Evolutionary conservation across 352 stramenopile genomes (phyloP).

Genomic region (Phytopythium ostracodes): DNA sequence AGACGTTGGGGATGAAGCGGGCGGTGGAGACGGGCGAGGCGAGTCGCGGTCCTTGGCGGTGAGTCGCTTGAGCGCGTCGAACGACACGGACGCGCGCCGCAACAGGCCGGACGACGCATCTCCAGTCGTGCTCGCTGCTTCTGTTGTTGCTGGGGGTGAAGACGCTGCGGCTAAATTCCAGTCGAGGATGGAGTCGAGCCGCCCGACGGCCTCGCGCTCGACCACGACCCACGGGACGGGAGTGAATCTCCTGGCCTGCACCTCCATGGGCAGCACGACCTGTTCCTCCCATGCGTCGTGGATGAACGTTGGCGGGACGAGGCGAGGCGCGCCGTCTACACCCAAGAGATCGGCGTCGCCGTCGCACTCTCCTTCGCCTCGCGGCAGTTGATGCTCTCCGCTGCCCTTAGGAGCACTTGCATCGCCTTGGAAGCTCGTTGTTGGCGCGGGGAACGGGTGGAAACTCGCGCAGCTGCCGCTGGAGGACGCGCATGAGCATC

Average conservation of each 20-base stretch:
- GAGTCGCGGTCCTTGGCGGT: neutral
- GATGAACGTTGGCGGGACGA: constrained; percentile 18
- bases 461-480: constrained; percentile 18
- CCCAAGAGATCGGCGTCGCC: constrained; percentile 8
- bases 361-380: neutral
- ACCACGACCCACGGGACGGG: constrained; percentile 34
- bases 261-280: constrained; percentile 32
- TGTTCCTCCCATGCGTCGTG: constrained; percentile 29
- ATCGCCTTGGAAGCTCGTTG: neutral
- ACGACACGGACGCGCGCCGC: neutral
- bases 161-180: neutral
- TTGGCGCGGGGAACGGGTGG: constrained; percentile 27
- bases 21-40: neutral
- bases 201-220: constrained; percentile 20
- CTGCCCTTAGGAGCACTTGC: neutral
- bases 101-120: neutral
- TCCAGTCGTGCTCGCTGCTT: neutral
- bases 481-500: constrained; percentile 15
- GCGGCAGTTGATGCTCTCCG: neutral
- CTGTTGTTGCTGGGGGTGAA: neutral
- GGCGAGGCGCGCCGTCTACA: constrained; percentile 16
- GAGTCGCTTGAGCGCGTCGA: constrained; percentile 1
- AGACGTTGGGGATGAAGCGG: no score
- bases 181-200: constrained; percentile 28
- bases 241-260: constrained; percentile 13